These are phyloP conservation scores for Leucosporidium yakuticum DNA, from an alignment of 768 basidiomycete species.

Conservation along the genomic window DNA sequence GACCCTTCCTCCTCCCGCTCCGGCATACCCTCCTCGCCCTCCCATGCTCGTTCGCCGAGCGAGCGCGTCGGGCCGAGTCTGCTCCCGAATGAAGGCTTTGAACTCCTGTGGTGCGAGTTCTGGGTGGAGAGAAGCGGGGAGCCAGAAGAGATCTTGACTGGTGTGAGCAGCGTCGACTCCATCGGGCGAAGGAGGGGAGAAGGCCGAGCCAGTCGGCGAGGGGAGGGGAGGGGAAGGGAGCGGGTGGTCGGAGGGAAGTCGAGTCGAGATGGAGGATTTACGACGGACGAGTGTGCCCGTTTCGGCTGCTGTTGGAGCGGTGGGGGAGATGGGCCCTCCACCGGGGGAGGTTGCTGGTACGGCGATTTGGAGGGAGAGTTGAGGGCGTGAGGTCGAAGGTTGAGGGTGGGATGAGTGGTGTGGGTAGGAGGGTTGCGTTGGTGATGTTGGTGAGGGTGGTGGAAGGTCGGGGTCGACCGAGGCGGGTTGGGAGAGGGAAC, in stretches of 20 bases:
- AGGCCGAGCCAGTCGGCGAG: background rate
- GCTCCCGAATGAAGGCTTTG: conserved; percentile 87
- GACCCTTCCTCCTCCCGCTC: conserved; percentile 49
- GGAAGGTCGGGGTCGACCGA: conserved; percentile 37
- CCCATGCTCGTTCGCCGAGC: conserved; percentile 47
- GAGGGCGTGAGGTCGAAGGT: conserved; percentile 8
- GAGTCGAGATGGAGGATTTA: conserved; percentile 7
- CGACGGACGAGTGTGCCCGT: conserved; percentile 32
- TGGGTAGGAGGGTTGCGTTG: conserved; percentile 22
- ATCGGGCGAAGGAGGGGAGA: conserved; percentile 20
- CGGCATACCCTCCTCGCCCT: conserved; percentile 42
- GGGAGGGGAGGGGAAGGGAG: conserved; percentile 13
- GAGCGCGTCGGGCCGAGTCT: conserved; percentile 49
- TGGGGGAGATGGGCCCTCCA: conserved; percentile 32
- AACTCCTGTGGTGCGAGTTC: conserved; percentile 97
- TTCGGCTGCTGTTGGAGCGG: conserved; percentile 31
- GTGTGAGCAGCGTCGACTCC: conserved; percentile 57
- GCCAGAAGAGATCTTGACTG: conserved; percentile 93
- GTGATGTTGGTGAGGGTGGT: conserved; percentile 39
- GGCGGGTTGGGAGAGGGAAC: conserved; percentile 35
- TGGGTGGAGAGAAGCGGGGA: conserved; percentile 90
- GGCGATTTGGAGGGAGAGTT: conserved; percentile 17
- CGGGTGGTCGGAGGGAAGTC: conserved; percentile 25
- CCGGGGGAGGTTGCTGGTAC: background rate
- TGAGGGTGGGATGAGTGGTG: conserved; percentile 11